Conservation (phyloP, 768 basidiomycete genomes). For the Obba rivulosa region DNA sequence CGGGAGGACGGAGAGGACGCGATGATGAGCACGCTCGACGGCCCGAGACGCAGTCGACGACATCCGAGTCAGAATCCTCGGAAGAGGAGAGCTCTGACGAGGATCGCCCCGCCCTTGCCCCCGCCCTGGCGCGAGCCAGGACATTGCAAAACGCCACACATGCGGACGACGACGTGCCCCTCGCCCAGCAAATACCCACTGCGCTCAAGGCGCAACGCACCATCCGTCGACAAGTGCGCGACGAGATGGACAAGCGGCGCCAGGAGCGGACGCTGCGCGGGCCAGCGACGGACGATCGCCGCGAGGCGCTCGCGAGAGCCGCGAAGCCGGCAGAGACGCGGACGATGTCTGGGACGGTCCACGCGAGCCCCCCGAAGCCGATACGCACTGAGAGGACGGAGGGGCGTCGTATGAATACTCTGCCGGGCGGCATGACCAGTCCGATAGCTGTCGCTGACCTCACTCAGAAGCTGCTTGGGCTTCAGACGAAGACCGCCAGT, state of each 20-base stretch:
- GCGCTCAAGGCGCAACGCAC: conserved; percentile 80
- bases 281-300: conserved; percentile 2
- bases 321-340: conserved; percentile 15
- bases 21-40: conserved; percentile 33
- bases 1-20: conserved; percentile 22
- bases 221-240: conserved; percentile 65
- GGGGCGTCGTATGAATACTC: conserved; percentile 39
- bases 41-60: conserved; percentile 25
- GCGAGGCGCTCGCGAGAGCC: conserved; percentile 8
- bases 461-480: conserved; percentile 47
- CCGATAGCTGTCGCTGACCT: conserved; percentile 55
- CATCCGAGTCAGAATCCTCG: conserved; percentile 24
- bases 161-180: conserved; percentile 70
- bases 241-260: conserved; percentile 58
- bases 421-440: conserved; percentile 33
- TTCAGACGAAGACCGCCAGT: conserved; percentile 29
- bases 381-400: neutral
- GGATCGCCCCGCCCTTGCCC: conserved; percentile 18
- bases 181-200: conserved; percentile 78
- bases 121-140: conserved; percentile 4
- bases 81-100: conserved; percentile 40
- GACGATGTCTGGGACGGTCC: conserved; percentile 5
- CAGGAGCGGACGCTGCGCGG: conserved; percentile 14
- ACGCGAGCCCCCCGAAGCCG: conserved; percentile 7
- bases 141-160: conserved; percentile 10